Percentiles rank a stretch among this genome's conserved stretches.
Conservation (phyloP, 1,284 basidiomycete species). For the Rugosomyces carneus region DNA sequence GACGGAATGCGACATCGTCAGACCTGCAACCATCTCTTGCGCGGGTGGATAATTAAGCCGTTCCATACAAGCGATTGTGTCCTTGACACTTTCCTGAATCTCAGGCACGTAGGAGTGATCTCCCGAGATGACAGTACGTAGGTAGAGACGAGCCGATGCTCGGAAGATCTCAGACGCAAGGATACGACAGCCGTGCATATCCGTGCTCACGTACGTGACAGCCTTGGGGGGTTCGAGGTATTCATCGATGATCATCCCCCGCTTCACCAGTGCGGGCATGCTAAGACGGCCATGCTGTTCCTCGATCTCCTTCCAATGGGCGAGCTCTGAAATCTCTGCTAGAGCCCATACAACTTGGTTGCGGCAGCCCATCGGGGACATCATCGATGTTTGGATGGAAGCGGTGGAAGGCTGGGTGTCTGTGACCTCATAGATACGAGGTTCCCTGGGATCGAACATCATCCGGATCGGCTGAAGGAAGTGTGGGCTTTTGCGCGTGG, state of each 20-base stretch:
- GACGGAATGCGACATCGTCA: conserved; percentile 45
- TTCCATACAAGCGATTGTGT: conserved; percentile 47
- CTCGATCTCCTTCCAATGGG: conserved; percentile 54
- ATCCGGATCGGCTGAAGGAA: conserved; percentile 52
- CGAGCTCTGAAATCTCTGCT: conserved; percentile 64
- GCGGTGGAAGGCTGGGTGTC: conserved; percentile 3
- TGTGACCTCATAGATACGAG: conserved; percentile 32
- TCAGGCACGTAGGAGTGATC: conserved; percentile 58
- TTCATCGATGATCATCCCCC: conserved; percentile 47
- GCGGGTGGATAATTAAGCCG: conserved; percentile 30
- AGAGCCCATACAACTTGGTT: conserved; percentile 72
- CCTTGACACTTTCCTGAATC: conserved; percentile 47
- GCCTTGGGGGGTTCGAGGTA: conserved; percentile 21
- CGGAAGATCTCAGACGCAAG: conserved; percentile 69
- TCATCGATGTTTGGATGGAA: conserved; percentile 49
- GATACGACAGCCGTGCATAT: conserved; percentile 37
- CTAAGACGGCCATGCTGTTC: conserved; percentile 39
- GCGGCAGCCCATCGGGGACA: conserved; percentile 80
- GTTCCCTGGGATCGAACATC: conserved; percentile 44
- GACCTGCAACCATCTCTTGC: conserved; percentile 1
- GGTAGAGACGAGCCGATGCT: conserved; percentile 63
- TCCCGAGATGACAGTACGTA: conserved; percentile 66
- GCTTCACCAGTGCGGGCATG: conserved; percentile 49
- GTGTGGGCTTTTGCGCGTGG: conserved; percentile 49
- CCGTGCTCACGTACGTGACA: conserved; percentile 16